Evolutionary conservation across 169 alveolate species (phyloP).

Genomic region (Plasmodium blacklocki): DNA sequence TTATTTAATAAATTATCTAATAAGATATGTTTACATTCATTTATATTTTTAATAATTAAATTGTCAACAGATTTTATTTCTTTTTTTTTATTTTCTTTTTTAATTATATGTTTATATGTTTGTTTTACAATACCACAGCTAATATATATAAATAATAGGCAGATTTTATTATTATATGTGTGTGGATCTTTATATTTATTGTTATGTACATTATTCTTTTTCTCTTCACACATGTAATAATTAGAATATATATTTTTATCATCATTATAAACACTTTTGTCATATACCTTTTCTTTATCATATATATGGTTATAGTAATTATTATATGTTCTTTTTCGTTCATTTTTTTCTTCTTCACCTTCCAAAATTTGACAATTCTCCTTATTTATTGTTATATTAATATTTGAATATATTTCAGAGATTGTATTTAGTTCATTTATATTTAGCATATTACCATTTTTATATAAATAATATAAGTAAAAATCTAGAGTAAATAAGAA

Average conservation of each 20-base stretch:
- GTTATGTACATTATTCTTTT: background rate
- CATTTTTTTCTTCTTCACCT: background rate
- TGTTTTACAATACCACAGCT: slow-evolving; percentile 36
- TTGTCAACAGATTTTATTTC: background rate
- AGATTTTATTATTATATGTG: slow-evolving; percentile 33
- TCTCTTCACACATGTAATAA: background rate
- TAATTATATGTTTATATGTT: slow-evolving; percentile 27
- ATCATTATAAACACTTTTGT: background rate
- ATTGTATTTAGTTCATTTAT: slow-evolving; percentile 35
- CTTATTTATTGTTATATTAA: slow-evolving; percentile 22
- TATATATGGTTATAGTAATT: background rate
- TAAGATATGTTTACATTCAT: slow-evolving; percentile 30
- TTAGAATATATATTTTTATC: background rate
- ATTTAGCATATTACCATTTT: slow-evolving; percentile 30
- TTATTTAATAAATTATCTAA: slow-evolving; percentile 8
- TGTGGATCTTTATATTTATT: too few relatives aligned
- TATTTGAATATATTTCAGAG: slow-evolving; percentile 37
- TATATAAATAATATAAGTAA: slow-evolving; percentile 45
- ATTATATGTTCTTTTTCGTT: background rate
- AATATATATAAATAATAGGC: slow-evolving; percentile 47
- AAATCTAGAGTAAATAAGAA: slow-evolving; percentile 60
- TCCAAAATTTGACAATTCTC: background rate
- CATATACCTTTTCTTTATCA: background rate
- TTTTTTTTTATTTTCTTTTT: background rate
- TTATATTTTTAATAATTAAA: slow-evolving; percentile 11